Evolutionary conservation across 1,139 yeast species (phyloP), one percentile per base, ranked within the genome.

Genomic region (Hansenula sp.): DNA sequence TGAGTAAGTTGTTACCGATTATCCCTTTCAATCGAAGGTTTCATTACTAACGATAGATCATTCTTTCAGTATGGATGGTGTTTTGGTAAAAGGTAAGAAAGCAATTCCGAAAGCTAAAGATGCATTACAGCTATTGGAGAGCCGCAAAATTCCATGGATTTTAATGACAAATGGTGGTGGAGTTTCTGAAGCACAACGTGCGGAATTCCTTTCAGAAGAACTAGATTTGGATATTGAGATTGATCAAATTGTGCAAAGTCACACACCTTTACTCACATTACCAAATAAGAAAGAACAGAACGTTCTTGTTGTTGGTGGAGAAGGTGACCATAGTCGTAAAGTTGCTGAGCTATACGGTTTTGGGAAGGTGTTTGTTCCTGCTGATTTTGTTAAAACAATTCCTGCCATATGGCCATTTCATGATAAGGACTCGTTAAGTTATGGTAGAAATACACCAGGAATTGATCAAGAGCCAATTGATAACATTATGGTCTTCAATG

Each of bases 141-240:
- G 68, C 4, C 60, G 74, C 31, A 68, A 73, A n/a, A 68, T 91
- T 13, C 98, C 99, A 1, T 93, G 81, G 70, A 80, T 90, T 19
- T 63, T 93, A 39, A 70, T 93, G 60, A 93, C 98, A 18, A 93
- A 93, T 60, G 98, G 99, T 25, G 99, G 99, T 7, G 98, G 99
- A 3, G 75, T 76, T 42, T 67, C 79, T 21, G 99, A 93, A 61
- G 50, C 58, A 7, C 74, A 71, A 16, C 71, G 97, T 38, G 81
- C 81, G 1, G 69, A 70, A 6, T 78, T 74, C 42, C 65, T 93
- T 15, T 72, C 84, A 4, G 56, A 67, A n/a, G 66, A 67, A 29
- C 62, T 87, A 31, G 73, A 71, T 6, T 65, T 80, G 5, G 65
- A 70, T 2, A 68, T 88, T 18, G 71, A 76, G 9, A 76, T 81